Evolutionary conservation across 352 stramenopile genomes (phyloP), one percentile per base, ranked within the genome.

Genomic region (Phytophthora idaei): DNA sequence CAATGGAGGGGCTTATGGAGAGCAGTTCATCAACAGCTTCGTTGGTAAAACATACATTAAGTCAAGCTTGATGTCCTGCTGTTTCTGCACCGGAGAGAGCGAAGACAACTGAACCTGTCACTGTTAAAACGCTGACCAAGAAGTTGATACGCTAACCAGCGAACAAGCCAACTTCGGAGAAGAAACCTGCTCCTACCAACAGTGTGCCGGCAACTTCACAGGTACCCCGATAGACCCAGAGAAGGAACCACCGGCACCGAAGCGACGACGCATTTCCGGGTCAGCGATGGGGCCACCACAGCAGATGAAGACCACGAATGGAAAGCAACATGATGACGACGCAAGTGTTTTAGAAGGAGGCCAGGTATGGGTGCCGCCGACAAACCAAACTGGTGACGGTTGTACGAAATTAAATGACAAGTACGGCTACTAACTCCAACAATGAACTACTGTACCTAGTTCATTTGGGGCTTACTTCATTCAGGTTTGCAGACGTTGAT

Each of bases 401-500:
- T 78, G 85, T 29, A 96, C 90, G 17, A 72, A 71, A 42, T 71
- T 97, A 8, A 97, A 97, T 53, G 82, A 92, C 60, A 95, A 95
- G 64, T 93, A 85, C 45, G 90, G 90, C 21, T 97, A 97, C 71
- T 75, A 60, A 54, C n/a, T 54, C 1, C 47, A 49, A 28, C 58
- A 5, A 25, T 67, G 51, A 15, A 55, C 34, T 7, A 34, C 21
- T 21, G 21, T 21, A 21, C 21, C 21, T 21, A 21, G 21, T 21
- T 21, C 21, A 21, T 21, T 21, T 21, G 21, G 21, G 21, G 21
- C 21, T 21, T 21, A 21, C 21, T 21, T 21, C 21, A 21, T 21
- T 21, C 21, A 21, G 21, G 21, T 21, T 21, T 21, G 21, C 21
- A 21, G 21, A 21, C 21, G 21, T 21, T 21, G 21, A 21, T 21